Evolutionary conservation across 2,329 filamentous ascomycete genomes (phyloP).

Genomic region (Fusarium austroafricanum): DNA sequence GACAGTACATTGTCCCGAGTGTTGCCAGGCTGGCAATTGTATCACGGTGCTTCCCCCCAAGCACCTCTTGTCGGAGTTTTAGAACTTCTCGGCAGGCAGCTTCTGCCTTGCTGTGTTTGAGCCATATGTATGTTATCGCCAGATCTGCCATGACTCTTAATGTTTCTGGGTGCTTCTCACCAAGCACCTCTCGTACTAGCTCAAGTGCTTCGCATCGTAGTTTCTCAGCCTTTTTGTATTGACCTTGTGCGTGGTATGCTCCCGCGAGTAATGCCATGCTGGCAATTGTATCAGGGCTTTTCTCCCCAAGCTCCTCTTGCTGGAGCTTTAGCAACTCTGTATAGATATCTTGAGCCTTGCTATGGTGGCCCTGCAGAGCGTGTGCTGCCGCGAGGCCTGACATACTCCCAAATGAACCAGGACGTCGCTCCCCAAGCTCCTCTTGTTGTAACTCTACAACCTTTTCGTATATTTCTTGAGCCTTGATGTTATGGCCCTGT

Average conservation of each 20-base stretch:
- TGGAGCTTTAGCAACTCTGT: neutral
- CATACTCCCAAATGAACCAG: too few relatives aligned
- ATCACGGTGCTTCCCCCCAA: neutral
- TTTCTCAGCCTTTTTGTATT: too few relatives aligned
- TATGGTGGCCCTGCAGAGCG: fast-evolving
- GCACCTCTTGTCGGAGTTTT: neutral
- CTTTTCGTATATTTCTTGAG: neutral
- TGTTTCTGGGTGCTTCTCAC: too few relatives aligned
- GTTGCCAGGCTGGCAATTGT: neutral
- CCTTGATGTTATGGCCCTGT: neutral
- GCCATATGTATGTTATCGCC: neutral
- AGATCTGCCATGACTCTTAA: fast-evolving
- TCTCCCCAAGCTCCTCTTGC: neutral
- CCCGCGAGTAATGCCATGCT: too few relatives aligned
- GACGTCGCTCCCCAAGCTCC: slow-evolving; percentile 11
- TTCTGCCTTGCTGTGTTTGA: neutral
- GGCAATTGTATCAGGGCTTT: neutral
- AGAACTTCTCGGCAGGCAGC: neutral
- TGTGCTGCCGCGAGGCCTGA: too few relatives aligned
- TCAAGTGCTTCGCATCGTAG: too few relatives aligned
- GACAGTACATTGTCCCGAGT: neutral
- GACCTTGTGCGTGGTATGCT: too few relatives aligned
- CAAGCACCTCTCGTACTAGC: too few relatives aligned
- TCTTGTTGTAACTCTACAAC: neutral
- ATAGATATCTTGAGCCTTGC: neutral